Evolutionary conservation across 2,329 filamentous ascomycete species (phyloP).

Genomic region (Ascochyta clinopodiicola): DNA sequence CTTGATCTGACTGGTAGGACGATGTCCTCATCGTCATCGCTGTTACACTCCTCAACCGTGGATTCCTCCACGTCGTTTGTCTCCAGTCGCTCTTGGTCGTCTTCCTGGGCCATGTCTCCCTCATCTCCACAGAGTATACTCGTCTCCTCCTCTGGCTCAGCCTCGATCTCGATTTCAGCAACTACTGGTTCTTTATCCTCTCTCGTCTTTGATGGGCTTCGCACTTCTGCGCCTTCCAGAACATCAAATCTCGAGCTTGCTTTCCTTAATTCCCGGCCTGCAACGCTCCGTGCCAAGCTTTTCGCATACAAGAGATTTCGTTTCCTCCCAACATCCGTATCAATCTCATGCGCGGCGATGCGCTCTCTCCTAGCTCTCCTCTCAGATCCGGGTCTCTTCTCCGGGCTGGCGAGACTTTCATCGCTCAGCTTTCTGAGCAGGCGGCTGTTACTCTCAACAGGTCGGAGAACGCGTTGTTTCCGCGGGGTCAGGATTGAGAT

Average conservation of each 20-base stretch:
- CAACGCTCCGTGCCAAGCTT: slow-evolving; percentile 37
- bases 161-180: slow-evolving; percentile 18
- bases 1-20: slow-evolving; percentile 29
- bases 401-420: slow-evolving; percentile 40
- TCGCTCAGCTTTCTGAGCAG: slow-evolving; percentile 36
- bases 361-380: slow-evolving; percentile 26
- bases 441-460: slow-evolving; percentile 41
- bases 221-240: slow-evolving; percentile 17
- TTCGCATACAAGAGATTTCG: slow-evolving; percentile 34
- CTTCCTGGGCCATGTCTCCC: slow-evolving; percentile 19
- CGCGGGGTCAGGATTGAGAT: slow-evolving; percentile 28
- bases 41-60: slow-evolving; percentile 15
- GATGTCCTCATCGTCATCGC: slow-evolving; percentile 40
- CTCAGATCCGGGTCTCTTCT: slow-evolving; percentile 27
- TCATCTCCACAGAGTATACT: slow-evolving; percentile 42
- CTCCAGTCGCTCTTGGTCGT: slow-evolving; percentile 11
- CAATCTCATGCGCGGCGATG: slow-evolving; percentile 22
- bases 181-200: slow-evolving; percentile 11
- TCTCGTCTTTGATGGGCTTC: slow-evolving; percentile 4
- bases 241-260: slow-evolving; percentile 24
- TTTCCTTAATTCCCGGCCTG: slow-evolving; percentile 26
- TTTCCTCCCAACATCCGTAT: slow-evolving; percentile 24
- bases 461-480: slow-evolving; percentile 43
- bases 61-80: slow-evolving; percentile 3
- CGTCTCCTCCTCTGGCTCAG: slow-evolving; percentile 36